These are phyloP conservation scores for Oxytropis ochrocephala DNA, from an alignment of 306 rosid species.

Conservation along the genomic window DNA sequence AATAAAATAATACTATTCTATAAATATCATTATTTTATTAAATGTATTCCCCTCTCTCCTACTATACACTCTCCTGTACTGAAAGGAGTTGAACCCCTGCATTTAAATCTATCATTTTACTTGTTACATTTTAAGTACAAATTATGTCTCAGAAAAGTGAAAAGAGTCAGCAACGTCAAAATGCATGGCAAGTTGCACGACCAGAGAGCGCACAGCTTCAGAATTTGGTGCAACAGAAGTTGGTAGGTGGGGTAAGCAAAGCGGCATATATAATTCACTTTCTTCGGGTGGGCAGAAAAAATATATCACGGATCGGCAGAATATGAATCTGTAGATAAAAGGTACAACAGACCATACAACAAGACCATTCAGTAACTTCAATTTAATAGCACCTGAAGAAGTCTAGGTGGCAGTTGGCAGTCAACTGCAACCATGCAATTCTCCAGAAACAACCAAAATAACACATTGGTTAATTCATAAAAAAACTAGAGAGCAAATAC, in stretches of 20 bases:
- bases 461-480: not conserved
- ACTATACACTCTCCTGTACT: no score
- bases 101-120: constrained; percentile 19
- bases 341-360: constrained; percentile 8
- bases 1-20: no score
- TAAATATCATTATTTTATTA: no score
- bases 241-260: constrained; percentile 82
- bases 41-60: no score
- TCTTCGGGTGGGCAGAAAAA: constrained; percentile 56
- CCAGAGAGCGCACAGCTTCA: constrained; percentile 56
- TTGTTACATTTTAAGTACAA: constrained; percentile 14
- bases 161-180: constrained; percentile 55
- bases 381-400: not conserved
- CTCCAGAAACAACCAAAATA: not conserved
- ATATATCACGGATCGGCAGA: constrained; percentile 74
- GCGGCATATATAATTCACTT: constrained; percentile 52
- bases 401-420: constrained; percentile 1
- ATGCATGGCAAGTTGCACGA: constrained; percentile 74
- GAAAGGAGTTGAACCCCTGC: not conserved
- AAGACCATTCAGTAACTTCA: constrained; percentile 12
- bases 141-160: constrained; percentile 47
- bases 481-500: constrained; percentile 32
- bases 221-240: constrained; percentile 49
- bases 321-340: constrained; percentile 72
- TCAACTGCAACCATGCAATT: not conserved